These are phyloP conservation scores for Carex scoparia DNA, from an alignment of 176 grass and related monocot genomes.

Conservation along the genomic window DNA sequence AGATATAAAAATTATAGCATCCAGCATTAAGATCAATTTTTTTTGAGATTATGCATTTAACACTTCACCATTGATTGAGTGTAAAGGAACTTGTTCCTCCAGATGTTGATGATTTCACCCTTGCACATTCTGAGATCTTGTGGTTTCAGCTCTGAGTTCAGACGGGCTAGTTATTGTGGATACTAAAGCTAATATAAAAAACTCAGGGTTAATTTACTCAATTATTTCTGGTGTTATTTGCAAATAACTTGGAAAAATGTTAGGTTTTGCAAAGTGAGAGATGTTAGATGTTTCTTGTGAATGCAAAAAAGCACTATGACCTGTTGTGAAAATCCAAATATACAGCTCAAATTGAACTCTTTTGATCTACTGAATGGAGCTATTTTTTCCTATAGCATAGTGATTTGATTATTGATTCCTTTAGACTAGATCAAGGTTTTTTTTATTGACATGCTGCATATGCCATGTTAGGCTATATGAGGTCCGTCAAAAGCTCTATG, in stretches of 20 bases:
- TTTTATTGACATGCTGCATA: not conserved
- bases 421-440: not conserved
- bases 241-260: not conserved
- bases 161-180: not conserved
- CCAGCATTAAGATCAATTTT: not conserved
- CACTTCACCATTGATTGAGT: not conserved
- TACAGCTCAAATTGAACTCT: not conserved
- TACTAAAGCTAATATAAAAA: not conserved
- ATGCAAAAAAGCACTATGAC: not conserved
- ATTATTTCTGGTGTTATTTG: not conserved
- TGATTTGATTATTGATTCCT: not conserved
- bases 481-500: slow-evolving; percentile 93
- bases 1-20: not conserved
- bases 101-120: not conserved
- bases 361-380: not conserved
- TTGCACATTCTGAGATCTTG: not conserved
- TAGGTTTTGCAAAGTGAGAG: not conserved
- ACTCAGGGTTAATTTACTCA: not conserved
- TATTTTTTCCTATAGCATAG: not conserved
- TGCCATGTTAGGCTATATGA: slow-evolving; percentile 58
- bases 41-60: not conserved
- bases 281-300: not conserved
- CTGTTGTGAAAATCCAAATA: not conserved
- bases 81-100: not conserved
- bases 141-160: not conserved